These are phyloP conservation scores for Aspergillus sp. DNA, from an alignment of 2,329 filamentous ascomycete species.

Conservation along the genomic window DNA sequence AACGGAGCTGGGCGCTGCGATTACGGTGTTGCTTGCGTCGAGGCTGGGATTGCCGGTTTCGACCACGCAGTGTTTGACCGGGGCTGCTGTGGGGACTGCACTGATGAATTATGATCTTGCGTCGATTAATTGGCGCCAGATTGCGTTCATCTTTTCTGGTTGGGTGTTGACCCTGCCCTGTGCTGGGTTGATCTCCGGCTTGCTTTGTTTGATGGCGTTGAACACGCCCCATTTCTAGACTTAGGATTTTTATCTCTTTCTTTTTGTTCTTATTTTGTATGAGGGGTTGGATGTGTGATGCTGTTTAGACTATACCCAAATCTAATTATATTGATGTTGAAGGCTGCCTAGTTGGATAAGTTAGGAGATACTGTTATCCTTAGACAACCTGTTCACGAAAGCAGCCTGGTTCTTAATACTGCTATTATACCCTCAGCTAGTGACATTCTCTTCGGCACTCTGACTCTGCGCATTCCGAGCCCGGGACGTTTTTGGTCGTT, in stretches of 20 bases:
- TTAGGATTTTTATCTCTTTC: neutral
- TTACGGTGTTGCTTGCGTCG: constrained; percentile 39
- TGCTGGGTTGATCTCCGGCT: constrained; percentile 42
- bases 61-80: constrained; percentile 41
- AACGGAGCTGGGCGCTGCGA: constrained; percentile 44
- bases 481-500: neutral
- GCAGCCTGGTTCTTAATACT: no score
- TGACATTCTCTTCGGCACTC: no score
- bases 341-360: no score
- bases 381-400: no score
- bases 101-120: constrained; percentile 38
- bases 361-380: no score
- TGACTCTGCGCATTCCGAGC: no score
- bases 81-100: constrained; percentile 36
- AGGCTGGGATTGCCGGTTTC: constrained; percentile 37
- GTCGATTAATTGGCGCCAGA: constrained; percentile 47
- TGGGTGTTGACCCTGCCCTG: constrained; percentile 48
- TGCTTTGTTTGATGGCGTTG: constrained; percentile 43
- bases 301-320: neutral
- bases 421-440: no score
- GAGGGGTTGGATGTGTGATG: neutral
- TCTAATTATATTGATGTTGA: neutral
- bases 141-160: constrained; percentile 45
- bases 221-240: constrained; percentile 39
- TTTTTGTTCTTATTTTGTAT: neutral